Percentiles rank a stretch among this genome's conserved stretches.
Evolutionary conservation across 2,329 filamentous ascomycete genomes (phyloP).

Genomic region (Alternaria gaisen): DNA sequence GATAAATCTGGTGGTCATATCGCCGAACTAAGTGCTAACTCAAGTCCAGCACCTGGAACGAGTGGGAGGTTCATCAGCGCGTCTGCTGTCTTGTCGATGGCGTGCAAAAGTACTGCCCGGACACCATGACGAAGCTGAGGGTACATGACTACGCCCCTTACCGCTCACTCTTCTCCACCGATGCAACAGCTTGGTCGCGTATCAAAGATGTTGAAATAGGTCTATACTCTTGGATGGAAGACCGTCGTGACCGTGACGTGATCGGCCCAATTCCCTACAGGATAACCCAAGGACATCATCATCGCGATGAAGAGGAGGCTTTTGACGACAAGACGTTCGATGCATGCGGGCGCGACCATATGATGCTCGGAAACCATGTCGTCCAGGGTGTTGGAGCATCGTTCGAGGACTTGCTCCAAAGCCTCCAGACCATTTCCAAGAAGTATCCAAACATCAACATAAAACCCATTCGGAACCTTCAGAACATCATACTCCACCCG

Average conservation of each 20-base stretch:
- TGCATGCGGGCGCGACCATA: slow-evolving; percentile 44
- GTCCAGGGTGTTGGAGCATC: slow-evolving; percentile 45
- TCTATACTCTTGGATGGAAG: slow-evolving; percentile 48
- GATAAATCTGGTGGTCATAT: neutral
- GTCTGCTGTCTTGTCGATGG: slow-evolving; percentile 49
- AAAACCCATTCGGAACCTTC: slow-evolving; percentile 36
- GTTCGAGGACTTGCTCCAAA: slow-evolving; percentile 45
- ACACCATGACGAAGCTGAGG: slow-evolving; percentile 43
- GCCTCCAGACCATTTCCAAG: slow-evolving; percentile 39
- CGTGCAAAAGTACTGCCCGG: slow-evolving; percentile 41
- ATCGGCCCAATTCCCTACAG: slow-evolving; percentile 45
- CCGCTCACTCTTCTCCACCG: slow-evolving; percentile 46
- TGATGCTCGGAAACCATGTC: slow-evolving; percentile 46
- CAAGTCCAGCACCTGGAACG: slow-evolving; percentile 42
- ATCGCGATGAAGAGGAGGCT: slow-evolving; percentile 46
- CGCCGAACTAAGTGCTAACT: slow-evolving; percentile 16
- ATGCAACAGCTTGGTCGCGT: slow-evolving; percentile 41
- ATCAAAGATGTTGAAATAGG: slow-evolving; percentile 45
- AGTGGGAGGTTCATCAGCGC: slow-evolving; percentile 50
- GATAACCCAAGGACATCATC: slow-evolving; percentile 45
- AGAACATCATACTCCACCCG: slow-evolving; percentile 44
- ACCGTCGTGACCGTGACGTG: slow-evolving; percentile 45
- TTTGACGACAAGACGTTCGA: slow-evolving; percentile 49
- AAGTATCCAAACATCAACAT: slow-evolving; percentile 48
- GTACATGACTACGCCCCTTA: slow-evolving; percentile 49